A percentile compares a stretch with the other conserved stretches of the same genome.
phyloP scores from a whole-genome alignment of 768 basidiomycete genomes.

The Pleurotus cornucopiae region DNA sequence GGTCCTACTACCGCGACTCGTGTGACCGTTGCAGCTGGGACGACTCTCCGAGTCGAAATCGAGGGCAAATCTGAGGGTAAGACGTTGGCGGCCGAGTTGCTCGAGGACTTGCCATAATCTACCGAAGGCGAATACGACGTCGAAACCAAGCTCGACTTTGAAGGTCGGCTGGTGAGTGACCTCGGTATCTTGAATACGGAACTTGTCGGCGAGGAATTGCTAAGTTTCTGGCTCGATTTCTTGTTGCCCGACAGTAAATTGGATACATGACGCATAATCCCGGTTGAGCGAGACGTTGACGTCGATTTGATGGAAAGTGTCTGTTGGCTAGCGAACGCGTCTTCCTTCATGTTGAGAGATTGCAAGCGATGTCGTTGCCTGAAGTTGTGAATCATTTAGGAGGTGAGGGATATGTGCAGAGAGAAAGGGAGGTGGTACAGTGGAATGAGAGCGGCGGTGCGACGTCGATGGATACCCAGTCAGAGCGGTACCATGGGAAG shows the following conservation, averaged over 20 bases:
- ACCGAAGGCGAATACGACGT: slow-evolving; percentile 3
- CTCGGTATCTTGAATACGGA: slow-evolving; percentile 2
- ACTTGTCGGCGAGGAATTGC: not conserved
- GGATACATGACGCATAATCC: slow-evolving; percentile 7
- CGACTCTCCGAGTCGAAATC: not conserved
- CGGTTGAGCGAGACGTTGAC: not conserved
- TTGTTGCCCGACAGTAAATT: slow-evolving; percentile 6
- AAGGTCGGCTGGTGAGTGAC: not conserved
- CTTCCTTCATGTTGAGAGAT: slow-evolving; percentile 4
- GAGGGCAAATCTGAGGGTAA: not conserved
- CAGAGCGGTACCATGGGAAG: slow-evolving; percentile 4
- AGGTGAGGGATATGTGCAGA: not conserved
- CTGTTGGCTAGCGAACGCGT: slow-evolving; percentile 2
- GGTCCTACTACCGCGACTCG: not conserved
- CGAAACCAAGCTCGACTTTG: slow-evolving; percentile 4
- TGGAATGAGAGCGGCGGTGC: not conserved
- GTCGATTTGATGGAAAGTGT: slow-evolving; percentile 4
- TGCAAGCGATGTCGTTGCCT: slow-evolving; percentile 5
- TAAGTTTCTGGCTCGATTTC: not conserved
- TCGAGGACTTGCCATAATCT: not conserved
- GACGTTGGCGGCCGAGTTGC: not conserved
- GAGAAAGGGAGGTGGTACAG: not conserved
- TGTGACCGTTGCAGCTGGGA: not conserved
- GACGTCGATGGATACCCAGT: not conserved
- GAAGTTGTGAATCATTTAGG: slow-evolving; percentile 5